Base-by-base conservation (phyloP, 2,329 filamentous ascomycete genomes). In the Magnaporthiopsis poae region DNA sequence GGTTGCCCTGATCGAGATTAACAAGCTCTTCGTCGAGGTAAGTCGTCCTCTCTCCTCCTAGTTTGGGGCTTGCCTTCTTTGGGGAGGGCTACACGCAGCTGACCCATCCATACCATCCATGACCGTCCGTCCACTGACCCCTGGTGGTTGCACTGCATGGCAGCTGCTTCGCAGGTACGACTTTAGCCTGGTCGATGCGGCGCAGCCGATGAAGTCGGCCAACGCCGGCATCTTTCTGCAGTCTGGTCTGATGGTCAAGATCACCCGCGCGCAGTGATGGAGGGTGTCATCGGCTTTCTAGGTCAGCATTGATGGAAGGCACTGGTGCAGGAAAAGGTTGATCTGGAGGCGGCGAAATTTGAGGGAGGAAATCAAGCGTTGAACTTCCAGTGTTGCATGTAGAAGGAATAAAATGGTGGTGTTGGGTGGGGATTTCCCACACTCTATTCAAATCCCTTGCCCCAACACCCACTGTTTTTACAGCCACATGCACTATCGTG, bases 1-100 rank as follows among this genome's bases (percentile, higher is more conserved):
- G n/a, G 75, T 81, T 27, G 79, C 79, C 0, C 69, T 77, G 63
- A 75, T 81, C 66, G 79, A 81, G 72, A 68, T 81, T 60, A 77
- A 78, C 69, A 82, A 72, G 69, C 63, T 72, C 12, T 70, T 69
- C 63, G 69, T 71, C 27, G 71, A 72, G 68, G 68, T 80, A 69
- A 69, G 65, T 60, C 35, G 13, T 12, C 2, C 7, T 60, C 35
- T 12, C 35, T 36, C 13, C 31, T 13, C 13, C 13, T 52, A 1
- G 18, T 21, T 15, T 15, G 39, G 39, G 56, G 7, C n/a, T 25
- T 15, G 59, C 8, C n/a, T 25, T 27, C 59, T 25, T 36, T 27
- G 27, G 27, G 27, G 11, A 11, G 35, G 11, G 35, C 11, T 36
- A 36, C 35, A 36, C 35, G 39, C 39, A 5, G 15, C 39, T 52